Conservation (phyloP, 345 rosid genomes). For the Eucalyptus pauciflora region DNA sequence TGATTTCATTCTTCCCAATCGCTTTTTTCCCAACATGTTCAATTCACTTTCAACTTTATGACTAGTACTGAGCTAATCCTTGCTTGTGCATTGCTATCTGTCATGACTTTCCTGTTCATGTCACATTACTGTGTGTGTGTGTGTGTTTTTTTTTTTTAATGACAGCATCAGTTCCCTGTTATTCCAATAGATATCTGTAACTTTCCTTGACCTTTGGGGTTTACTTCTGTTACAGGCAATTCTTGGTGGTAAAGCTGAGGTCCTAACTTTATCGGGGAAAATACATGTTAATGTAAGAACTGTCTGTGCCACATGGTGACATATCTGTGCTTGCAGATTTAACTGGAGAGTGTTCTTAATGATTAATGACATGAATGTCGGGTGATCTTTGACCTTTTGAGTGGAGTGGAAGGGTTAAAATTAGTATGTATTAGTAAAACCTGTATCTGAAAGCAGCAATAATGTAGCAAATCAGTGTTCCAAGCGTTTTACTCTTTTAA, state of each 20-base stretch:
- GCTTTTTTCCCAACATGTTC: not conserved
- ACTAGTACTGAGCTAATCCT: not conserved
- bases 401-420: not conserved
- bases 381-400: not conserved
- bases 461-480: not conserved
- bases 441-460: not conserved
- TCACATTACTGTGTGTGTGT: not conserved
- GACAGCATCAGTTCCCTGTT: not conserved
- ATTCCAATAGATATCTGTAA: not conserved
- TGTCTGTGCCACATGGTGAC: not conserved
- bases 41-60: not conserved
- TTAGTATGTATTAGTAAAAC: not conserved
- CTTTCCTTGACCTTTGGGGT: not conserved
- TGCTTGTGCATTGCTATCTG: not conserved
- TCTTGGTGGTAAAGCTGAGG: conserved; percentile 73
- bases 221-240: conserved; percentile 51
- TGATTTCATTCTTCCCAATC: too few relatives aligned
- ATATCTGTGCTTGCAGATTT: not conserved
- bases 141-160: not conserved
- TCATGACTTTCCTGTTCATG: not conserved
- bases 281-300: conserved; percentile 44
- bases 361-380: not conserved
- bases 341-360: not conserved
- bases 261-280: conserved; percentile 68
- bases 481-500: not conserved